Evolutionary conservation across 1,284 basidiomycete species (phyloP), one percentile per base, ranked within the genome.

Genomic region (Rhodofomes roseus): DNA sequence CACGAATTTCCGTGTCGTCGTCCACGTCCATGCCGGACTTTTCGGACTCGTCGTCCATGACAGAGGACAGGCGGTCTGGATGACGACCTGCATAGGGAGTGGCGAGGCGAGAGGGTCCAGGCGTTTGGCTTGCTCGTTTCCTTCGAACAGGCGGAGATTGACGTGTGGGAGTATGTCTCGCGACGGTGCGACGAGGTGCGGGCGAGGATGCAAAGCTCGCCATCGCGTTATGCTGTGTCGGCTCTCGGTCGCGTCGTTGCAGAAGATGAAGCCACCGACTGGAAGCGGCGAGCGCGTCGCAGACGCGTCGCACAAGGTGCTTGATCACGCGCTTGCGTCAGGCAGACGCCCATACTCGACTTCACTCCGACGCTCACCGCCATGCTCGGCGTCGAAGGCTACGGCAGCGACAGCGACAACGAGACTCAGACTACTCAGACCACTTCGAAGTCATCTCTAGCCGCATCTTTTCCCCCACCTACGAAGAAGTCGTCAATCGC

Each of bases 321-420:
- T 36, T 23, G 36, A 18, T 29, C 37, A 43, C 37, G 51, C 46
- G 57, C 41, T 48, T 34, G 43, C 4, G 7, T 16, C 31, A 54
- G 56, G 58, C 54, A 61, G 54, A 25, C 22, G 40, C 63, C 60
- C 61, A 64, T 63, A 37, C 27, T 53, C 48, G 57, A 52, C 56
- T 36, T 25, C 18, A 14, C 31, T 3, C 60, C 58, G 37, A 44
- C 61, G 50, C 58, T 60, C 62, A 59, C 51, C 68, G 63, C 60
- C 66, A 92, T 90, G 88, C 81, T 91, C 65, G 88, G 87, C 53
- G 77, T 90, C 58, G 86, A 86, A 68, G 81, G 79, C 77, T 92
- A 92, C 66, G 87, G 87, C 61, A 90, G 87, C 72, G 87, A 80
- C 70, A 82, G 79, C 71, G 86, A 81, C 56, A 73, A 77, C 51